Conservation (phyloP, 2,329 filamentous ascomycete genomes). For the Chaetomiaceae sp. region DNA sequence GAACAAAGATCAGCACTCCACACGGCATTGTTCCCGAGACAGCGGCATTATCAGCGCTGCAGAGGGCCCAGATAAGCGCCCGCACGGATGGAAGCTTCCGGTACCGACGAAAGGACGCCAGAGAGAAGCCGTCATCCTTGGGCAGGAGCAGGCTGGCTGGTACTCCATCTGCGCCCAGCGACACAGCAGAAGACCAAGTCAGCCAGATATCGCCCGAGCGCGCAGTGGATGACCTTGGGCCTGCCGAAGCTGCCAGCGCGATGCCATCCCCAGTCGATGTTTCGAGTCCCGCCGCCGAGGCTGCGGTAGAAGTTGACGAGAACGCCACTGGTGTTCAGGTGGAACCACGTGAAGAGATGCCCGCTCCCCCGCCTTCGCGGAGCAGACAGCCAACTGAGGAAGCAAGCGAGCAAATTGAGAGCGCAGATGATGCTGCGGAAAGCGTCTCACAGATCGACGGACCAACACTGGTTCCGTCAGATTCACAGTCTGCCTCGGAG, state of each 20-base stretch:
- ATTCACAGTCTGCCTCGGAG: background rate
- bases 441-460: constrained; percentile 20
- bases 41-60: background rate
- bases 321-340: background rate
- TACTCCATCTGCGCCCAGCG: background rate
- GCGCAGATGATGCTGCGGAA: background rate
- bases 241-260: background rate
- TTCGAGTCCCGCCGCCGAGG: background rate
- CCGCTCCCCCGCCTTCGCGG: background rate
- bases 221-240: background rate
- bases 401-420: background rate
- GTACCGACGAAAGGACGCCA: constrained; percentile 15
- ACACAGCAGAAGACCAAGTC: background rate
- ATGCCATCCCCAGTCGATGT: background rate
- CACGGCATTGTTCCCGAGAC: background rate
- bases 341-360: background rate
- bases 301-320: background rate
- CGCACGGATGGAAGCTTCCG: constrained; percentile 24
- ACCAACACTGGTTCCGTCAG: constrained; percentile 18
- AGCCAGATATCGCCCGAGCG: background rate
- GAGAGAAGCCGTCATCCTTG: background rate
- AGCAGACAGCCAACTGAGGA: background rate
- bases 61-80: constrained; percentile 2
- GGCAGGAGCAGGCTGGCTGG: background rate
- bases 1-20: background rate